Evolutionary conservation across 1,284 basidiomycete species (phyloP).

Genomic region (Irpex lacteus): DNA sequence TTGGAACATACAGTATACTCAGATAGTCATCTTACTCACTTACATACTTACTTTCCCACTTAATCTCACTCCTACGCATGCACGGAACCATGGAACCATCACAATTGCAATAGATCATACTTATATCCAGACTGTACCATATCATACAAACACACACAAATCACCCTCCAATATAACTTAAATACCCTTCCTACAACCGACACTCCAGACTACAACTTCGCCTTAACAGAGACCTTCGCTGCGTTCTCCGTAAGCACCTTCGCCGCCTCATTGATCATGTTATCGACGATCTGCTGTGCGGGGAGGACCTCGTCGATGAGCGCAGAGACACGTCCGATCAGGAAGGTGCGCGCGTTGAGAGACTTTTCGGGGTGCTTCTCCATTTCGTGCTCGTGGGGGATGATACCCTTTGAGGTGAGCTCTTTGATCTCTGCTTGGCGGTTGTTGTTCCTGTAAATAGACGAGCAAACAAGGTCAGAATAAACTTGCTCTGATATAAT

Average conservation of each 20-base stretch:
- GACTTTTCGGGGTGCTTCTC: constrained; percentile 77
- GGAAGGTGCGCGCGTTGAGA: constrained; percentile 54
- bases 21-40: too few species aligned
- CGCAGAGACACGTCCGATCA: constrained; percentile 80
- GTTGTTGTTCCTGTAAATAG: constrained; percentile 52
- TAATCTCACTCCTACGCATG: background rate
- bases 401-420: constrained; percentile 72
- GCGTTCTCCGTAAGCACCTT: constrained; percentile 39
- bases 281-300: constrained; percentile 78
- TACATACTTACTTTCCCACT: background rate
- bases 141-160: background rate
- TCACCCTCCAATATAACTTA: background rate
- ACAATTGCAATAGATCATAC: background rate
- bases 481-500: too few species aligned
- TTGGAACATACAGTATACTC: too few species aligned
- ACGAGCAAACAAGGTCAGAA: too few species aligned
- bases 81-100: background rate
- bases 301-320: constrained; percentile 74
- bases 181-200: background rate
- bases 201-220: constrained; percentile 35
- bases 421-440: constrained; percentile 73
- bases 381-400: constrained; percentile 72
- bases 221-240: constrained; percentile 36
- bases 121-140: background rate
- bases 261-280: constrained; percentile 74